Evolutionary conservation across 768 basidiomycete genomes (phyloP), one percentile per base, ranked within the genome.

Genomic region (Arthromyces matolae): DNA sequence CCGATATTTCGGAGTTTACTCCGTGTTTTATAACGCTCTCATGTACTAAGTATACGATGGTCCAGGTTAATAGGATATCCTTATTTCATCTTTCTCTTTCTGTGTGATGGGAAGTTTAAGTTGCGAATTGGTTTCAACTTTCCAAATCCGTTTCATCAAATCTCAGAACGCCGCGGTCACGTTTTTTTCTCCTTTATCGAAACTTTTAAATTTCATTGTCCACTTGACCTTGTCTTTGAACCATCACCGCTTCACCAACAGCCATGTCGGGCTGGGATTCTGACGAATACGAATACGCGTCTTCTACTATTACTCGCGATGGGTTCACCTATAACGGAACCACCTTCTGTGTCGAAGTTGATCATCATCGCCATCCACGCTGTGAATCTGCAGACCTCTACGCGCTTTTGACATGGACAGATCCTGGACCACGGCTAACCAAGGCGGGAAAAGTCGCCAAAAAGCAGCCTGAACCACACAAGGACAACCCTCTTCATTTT

Each of bases 401-500:
- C 34, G 16, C 33, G 14, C 57, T 65, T 20, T 49, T 64, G 9
- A 64, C 61, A 4, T 61, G 62, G 43, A 49, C 49, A 9, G 50
- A 59, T 4, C 60, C 62, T 2, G 54, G 57, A 0, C 57, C 58
- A 19, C 24, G 58, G 10, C 53, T 62, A 18, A 62, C 64, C 19
- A 64, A 64, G 25, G 51, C 54, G n/a, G 64, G 64, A 3, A 63
- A 58, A 33, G 53, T 59, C 3, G 56, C 62, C 8, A 64, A 62
- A 45, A 38, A 51, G 2, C 62, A 63, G 32, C 64, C 61, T 5
- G 41, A 50, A 5, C 49, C 56, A 1, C 58, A 59, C 47, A 52
- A 56, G 38, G 64, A 64, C 38, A 49, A 35, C 9, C 52, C 56
- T 8, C 51, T 38, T 4, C 55, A 61, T 24, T 65, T 63, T 37